Percentiles rank a stretch among this genome's conserved stretches.
Evolutionary conservation across 2,329 filamentous ascomycete species (phyloP).

Genomic region (Verticillium longisporum): DNA sequence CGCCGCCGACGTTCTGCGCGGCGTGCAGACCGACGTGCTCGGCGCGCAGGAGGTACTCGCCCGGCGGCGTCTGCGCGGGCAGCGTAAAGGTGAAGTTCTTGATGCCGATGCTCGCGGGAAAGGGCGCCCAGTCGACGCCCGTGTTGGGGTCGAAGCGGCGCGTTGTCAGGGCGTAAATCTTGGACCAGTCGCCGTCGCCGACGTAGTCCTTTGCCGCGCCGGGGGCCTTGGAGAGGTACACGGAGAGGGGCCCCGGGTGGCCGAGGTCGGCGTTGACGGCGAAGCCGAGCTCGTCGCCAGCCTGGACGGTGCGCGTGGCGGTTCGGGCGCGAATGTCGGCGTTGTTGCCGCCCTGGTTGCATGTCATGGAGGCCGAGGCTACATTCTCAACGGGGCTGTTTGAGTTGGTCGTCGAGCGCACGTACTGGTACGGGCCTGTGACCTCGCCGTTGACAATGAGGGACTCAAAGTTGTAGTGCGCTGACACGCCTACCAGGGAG

Average conservation of each 20-base stretch:
- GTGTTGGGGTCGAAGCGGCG: constrained; percentile 15
- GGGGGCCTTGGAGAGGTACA: constrained; percentile 29
- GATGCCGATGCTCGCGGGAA: constrained; percentile 19
- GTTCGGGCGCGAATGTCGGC: constrained; percentile 27
- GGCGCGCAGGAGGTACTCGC: constrained; percentile 26
- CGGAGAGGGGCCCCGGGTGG: constrained; percentile 29
- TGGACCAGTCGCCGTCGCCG: constrained; percentile 28
- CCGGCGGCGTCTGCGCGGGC: constrained; percentile 19
- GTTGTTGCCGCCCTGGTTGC: constrained; percentile 29
- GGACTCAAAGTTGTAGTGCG: constrained; percentile 13
- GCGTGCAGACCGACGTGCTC: constrained; percentile 28
- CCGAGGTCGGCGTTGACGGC: constrained; percentile 24
- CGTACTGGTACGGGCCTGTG: constrained; percentile 12
- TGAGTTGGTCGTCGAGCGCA: constrained; percentile 11
- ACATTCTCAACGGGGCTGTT: constrained; percentile 33
- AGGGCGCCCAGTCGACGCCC: constrained; percentile 25
- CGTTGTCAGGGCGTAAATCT: constrained; percentile 25
- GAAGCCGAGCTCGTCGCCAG: constrained; percentile 36
- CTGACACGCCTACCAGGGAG: constrained; percentile 6
- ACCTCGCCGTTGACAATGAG: constrained; percentile 13
- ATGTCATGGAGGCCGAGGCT: constrained; percentile 27
- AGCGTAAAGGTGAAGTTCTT: constrained; percentile 27
- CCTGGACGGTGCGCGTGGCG: constrained; percentile 24
- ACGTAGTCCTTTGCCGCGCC: constrained; percentile 19
- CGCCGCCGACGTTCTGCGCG: constrained; percentile 21